Evolutionary conservation across 805 yeast species (phyloP), one percentile per base, ranked within the genome.

Genomic region (Dipodascus albidus): DNA sequence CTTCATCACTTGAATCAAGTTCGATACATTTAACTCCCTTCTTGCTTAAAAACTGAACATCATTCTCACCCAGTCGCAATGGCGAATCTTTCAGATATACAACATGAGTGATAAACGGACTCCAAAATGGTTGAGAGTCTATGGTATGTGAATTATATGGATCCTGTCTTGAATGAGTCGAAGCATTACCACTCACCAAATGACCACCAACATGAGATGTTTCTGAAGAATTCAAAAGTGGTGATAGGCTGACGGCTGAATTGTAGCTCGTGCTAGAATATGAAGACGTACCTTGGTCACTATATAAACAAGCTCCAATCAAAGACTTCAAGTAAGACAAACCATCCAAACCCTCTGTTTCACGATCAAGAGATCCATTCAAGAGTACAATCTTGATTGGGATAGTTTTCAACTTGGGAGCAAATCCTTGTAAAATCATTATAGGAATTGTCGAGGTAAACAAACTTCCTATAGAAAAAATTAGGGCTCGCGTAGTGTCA

Each of bases 381-480:
- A 89, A 66, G 9, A 90, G 65, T 15, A 89, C 64, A 3, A 89
- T 63, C 1, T 64, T 61, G 58, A 59, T 14, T 67, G 68, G 2
- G 59, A 53, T 48, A 50, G 53, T 24, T 56, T 55, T 23, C 60
- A 86, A 77, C 0, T 88, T 82, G 35, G 75, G 75, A 0, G 90
- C 90, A 4, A 86, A 74, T 1, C 95, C 95, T 51, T 79, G 79
- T 2, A 87, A 70, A 6, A 87, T 76, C 3, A 88, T 68, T 0
- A 88, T 81, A 0, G 98, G 97, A 2, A 88, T 69, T 3, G 85
- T 80, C 51, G 96, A 86, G 0, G 98, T 90, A 83, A 86, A 85
- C 38, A 90, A 70, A 1, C 95, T 85, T 1, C 98, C 97, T 53
- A 90, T 85, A 0, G 95, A 85, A 63, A 82, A 87, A 0, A 90